Percentiles rank a stretch among this genome's conserved stretches.
Evolutionary conservation across 768 basidiomycete species (phyloP).

Genomic region (Tephrocybe rancida): DNA sequence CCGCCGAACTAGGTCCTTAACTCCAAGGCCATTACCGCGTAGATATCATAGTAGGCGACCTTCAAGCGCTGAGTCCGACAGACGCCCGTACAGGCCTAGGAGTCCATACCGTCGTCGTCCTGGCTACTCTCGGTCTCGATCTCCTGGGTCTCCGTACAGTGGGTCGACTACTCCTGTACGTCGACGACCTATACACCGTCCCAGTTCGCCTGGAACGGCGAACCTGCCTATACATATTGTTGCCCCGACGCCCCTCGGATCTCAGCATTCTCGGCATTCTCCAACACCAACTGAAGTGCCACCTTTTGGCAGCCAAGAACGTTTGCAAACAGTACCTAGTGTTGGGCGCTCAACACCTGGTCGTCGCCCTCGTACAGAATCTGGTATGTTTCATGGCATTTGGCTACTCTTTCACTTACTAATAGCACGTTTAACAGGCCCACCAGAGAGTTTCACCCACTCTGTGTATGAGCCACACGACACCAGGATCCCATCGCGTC

Average conservation of each 20-base stretch:
- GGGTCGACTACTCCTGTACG: background rate
- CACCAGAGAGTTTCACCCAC: background rate
- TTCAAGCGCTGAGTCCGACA: conserved; percentile 5
- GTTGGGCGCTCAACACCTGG: background rate
- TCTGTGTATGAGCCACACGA: conserved; percentile 4
- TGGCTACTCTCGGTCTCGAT: background rate
- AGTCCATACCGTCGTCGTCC: background rate
- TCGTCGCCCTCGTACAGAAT: conserved; percentile 1
- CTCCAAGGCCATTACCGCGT: background rate
- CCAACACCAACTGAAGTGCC: conserved; percentile 15
- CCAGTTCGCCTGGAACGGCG: background rate
- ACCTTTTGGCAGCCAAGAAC: conserved; percentile 5
- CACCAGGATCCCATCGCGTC: background rate
- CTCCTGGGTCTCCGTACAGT: background rate
- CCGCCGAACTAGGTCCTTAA: conserved; percentile 1
- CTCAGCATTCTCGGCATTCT: conserved; percentile 8
- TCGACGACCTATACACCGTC: background rate
- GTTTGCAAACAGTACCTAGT: conserved; percentile 4
- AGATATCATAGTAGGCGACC: background rate
- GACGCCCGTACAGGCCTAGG: background rate
- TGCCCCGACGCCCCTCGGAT: conserved; percentile 13
- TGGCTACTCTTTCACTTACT: background rate
- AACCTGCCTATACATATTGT: conserved; percentile 17
- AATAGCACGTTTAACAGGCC: background rate
- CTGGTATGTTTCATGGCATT: conserved; percentile 9